Conservation (phyloP, 345 rosid species). For the Passiflora organensis region DNA sequence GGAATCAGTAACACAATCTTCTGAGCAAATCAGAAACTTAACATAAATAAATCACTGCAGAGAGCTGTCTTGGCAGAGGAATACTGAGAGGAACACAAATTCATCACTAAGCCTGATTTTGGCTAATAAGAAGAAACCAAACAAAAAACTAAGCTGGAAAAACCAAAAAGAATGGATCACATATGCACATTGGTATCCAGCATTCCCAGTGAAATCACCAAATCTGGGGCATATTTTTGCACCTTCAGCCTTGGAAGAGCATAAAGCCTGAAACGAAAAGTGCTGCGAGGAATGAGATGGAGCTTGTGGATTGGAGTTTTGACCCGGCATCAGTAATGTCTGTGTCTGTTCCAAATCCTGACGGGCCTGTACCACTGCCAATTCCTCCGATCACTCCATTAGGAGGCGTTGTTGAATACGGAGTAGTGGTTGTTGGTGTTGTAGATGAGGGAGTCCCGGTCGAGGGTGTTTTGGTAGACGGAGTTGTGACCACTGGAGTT, state of each 20-base stretch:
- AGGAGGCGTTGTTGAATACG: constrained; percentile 35
- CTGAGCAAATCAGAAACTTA: too few species aligned
- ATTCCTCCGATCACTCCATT: constrained; percentile 39
- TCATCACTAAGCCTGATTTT: too few species aligned
- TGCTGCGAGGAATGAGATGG: neutral
- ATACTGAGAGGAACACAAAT: too few species aligned
- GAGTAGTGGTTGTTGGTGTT: constrained; percentile 13
- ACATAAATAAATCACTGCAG: too few species aligned
- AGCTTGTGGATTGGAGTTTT: constrained; percentile 7
- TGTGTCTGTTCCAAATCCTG: constrained; percentile 44
- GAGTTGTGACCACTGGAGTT: constrained; percentile 20
- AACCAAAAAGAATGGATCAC: too few species aligned
- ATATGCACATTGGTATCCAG: constrained; percentile 23
- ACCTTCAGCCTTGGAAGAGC: constrained; percentile 27
- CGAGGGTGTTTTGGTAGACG: constrained; percentile 12
- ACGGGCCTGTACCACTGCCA: constrained; percentile 37
- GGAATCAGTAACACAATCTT: too few species aligned
- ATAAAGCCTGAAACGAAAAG: constrained; percentile 24
- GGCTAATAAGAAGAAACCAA: too few species aligned
- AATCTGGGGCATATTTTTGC: too few species aligned
- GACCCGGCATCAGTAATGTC: constrained; percentile 34
- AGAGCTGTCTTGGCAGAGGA: too few species aligned
- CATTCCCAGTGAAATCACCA: constrained; percentile 9
- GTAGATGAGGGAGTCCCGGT: constrained; percentile 25
- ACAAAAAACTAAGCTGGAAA: too few species aligned